Evolutionary conservation across 208 protist genomes (phyloP), one percentile per base, ranked within the genome.

Genomic region (Endotrypanum monterogeii): DNA sequence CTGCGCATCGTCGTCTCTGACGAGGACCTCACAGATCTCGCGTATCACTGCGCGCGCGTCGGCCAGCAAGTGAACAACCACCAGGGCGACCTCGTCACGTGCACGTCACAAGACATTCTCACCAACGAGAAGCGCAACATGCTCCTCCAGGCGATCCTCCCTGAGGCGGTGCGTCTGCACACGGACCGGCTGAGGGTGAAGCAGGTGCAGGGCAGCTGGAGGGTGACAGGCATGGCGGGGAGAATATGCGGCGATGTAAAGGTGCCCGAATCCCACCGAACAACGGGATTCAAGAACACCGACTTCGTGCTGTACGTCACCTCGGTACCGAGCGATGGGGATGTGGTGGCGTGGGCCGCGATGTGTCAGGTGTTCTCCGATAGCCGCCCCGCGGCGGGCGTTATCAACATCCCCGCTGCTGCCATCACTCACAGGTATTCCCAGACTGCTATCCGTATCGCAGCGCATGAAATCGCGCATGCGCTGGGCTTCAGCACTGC

Each of bases 381-480:
- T 35, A 54, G 28, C 18, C 81, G 62, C 0, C 84, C 86, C 3
- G 16, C 82, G 14, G 71, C 83, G 23, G 89, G 85, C 32, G 83
- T 82, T 37, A 68, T 74, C 32, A 90, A 92, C 76, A 61, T 93
- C 30, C 74, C 74, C 1, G 84, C 89, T 0, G 51, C 54, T 50
- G 58, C 76, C 55, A 74, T 90, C 39, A 2, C 1, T 23, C 16
- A 41, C 3, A 18, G 4, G 3, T 46, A 62, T n/a, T 51, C 56
- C 28, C 46, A 56, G n/a, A 0, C 3, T 11, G 70, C 16, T 0
- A 60, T 68, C 6, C 82, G 82, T 50, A 57, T 66, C 7, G 63
- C 85, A 0, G 63, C 83, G 16, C 94, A 96, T 67, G 94, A 97
- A 74, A 74, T 96, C 0, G 71, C 91, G 12, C 94, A 98, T 80